Base-by-base conservation (phyloP, 2,329 filamentous ascomycete genomes). In the Alternaria solani region DNA sequence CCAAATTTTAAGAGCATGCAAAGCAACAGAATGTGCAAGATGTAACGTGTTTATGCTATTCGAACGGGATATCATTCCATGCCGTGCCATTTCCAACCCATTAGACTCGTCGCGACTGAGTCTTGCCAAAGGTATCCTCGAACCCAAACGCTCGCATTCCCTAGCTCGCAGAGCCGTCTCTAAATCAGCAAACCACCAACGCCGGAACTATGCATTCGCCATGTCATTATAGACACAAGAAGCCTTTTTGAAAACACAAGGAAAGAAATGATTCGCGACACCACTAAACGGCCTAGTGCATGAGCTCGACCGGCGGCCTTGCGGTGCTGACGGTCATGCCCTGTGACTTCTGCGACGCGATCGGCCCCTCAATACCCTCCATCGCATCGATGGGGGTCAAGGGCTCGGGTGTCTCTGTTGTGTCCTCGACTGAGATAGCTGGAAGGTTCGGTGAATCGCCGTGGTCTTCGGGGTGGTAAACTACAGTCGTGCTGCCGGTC, bases 381-480 rank as follows among this genome's bases (percentile, higher is more conserved):
- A 64, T 77, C 20, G 53, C 76, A 49, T 84, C 84, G 58, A 82
- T 78, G 30, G 86, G 84, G 38, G 80, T 82, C 59, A 83, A 68
- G n/a, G 78, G 76, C n/a, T 78, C 81, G 2, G 82, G 80, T 28
- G 74, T 79, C 32, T 76, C 78, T 2, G 81, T 86, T 12, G 84
- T 87, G 74, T 89, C 87, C 73, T 88, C 87, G 2, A 90, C 86
- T 70, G 87, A 85, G 38, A 90, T 88, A 2, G 86, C 86, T 2
- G 88, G 88, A 39, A 90, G 74, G 63, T 83, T 80, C 0, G 86
- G 86, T 57, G 83, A 87, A 59, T 85, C 80, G 2, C 87, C 87
- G 65, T 89, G 86, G 43, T 88, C 84, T 55, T 86, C 83, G 0
- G 88, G 88, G 63, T 89, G 81, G 71, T 87, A 90, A 51, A 90